Evolutionary conservation across 148 eudicot genomes (phyloP).

Genomic region (Vaccinium corymbosum): DNA sequence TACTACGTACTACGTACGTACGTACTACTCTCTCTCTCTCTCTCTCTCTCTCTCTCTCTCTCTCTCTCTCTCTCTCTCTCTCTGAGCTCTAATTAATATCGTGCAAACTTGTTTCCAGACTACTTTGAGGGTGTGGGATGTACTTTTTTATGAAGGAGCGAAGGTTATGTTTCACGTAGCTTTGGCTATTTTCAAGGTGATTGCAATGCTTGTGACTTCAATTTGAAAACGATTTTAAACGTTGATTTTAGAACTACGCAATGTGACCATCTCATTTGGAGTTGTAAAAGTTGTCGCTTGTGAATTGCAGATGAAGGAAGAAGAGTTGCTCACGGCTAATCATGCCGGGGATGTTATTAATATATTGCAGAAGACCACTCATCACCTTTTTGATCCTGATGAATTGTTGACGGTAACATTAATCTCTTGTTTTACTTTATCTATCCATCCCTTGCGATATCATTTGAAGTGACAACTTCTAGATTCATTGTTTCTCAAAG

Average conservation of each 20-base stretch:
- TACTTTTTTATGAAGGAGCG: conserved; percentile 90
- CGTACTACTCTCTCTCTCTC: conserved; percentile 11
- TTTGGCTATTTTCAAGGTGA: conserved; percentile 83
- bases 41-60: conserved; percentile 15
- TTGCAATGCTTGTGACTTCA: conserved; percentile 4
- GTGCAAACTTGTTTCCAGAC: conserved; percentile 45
- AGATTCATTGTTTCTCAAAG: background rate
- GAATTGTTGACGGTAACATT: conserved; percentile 66
- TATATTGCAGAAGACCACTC: conserved; percentile 70
- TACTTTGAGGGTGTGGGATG: conserved; percentile 89
- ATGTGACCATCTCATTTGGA: conserved; percentile 7
- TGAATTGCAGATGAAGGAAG: conserved; percentile 84
- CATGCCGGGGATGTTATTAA: conserved; percentile 78
- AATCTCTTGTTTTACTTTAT: background rate
- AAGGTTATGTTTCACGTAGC: conserved; percentile 75
- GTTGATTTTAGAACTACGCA: background rate
- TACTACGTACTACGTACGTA: too few relatives aligned
- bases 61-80: background rate
- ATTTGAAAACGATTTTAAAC: background rate
- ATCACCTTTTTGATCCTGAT: conserved; percentile 89
- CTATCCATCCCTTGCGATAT: background rate
- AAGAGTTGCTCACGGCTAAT: conserved; percentile 58
- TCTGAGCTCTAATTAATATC: background rate
- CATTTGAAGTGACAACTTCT: background rate
- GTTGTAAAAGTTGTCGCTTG: conserved; percentile 11